Evolutionary conservation across 192 early-diverging fungal genomes (phyloP).

Genomic region (Coemansia sp.): DNA sequence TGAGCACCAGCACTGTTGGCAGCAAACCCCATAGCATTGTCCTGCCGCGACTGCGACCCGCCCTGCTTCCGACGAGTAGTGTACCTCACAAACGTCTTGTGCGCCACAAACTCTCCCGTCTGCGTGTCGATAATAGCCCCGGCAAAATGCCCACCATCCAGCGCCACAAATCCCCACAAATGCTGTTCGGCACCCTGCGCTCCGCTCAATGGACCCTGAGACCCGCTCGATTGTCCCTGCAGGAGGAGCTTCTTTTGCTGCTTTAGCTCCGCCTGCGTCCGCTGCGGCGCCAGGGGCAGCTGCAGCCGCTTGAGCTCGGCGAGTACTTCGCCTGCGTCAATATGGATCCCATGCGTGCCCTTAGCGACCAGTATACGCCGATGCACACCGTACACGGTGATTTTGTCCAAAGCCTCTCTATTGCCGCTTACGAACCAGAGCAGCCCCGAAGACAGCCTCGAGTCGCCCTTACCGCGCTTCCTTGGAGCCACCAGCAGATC

Average conservation of each 20-base stretch:
- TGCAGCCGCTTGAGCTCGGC: conserved; percentile 31
- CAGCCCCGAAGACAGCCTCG: conserved; percentile 11
- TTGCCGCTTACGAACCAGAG: conserved; percentile 31
- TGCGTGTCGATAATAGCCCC: conserved; percentile 80
- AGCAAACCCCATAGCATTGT: conserved; percentile 79
- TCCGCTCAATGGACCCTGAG: background rate
- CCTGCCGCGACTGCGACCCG: conserved; percentile 83
- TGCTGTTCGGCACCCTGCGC: conserved; percentile 5
- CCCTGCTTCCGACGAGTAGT: conserved; percentile 96
- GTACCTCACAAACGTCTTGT: conserved; percentile 96
- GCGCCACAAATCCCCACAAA: conserved; percentile 77
- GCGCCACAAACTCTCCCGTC: conserved; percentile 62
- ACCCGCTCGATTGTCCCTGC: background rate
- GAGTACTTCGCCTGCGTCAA: conserved; percentile 19
- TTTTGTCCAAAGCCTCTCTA: background rate
- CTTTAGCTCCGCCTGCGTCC: conserved; percentile 24
- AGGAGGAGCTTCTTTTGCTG: conserved; percentile 6
- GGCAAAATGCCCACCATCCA: conserved; percentile 90
- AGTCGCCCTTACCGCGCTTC: background rate
- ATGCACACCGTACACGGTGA: conserved; percentile 34
- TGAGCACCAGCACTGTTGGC: conserved; percentile 84
- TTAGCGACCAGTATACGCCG: conserved; percentile 32
- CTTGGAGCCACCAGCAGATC: background rate
- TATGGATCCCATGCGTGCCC: conserved; percentile 24
- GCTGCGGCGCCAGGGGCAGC: conserved; percentile 16